Conservation (phyloP, 1,139 yeast genomes). For the Blastobotrys aristatus region DNA sequence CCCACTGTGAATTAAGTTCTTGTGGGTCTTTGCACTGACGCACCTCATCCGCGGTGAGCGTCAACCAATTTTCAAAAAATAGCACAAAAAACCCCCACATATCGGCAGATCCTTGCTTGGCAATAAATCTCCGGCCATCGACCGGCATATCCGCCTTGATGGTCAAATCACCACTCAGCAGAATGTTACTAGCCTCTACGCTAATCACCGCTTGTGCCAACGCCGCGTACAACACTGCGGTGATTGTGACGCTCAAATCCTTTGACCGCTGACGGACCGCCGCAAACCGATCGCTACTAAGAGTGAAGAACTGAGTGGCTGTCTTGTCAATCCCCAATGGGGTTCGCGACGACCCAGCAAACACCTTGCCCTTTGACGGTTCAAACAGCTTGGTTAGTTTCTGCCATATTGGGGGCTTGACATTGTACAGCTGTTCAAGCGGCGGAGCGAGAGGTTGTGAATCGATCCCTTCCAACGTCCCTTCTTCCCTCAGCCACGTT, state of each 20-base stretch:
- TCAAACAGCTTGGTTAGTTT: background rate
- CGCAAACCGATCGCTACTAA: background rate
- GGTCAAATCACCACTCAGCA: background rate
- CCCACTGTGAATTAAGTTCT: background rate
- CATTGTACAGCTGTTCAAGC: background rate
- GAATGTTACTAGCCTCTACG: constrained; percentile 3
- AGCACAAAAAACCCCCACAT: background rate
- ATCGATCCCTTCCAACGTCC: background rate
- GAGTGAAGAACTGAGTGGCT: background rate
- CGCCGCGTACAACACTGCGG: constrained; percentile 16
- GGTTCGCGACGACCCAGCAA: background rate
- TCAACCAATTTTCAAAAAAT: background rate
- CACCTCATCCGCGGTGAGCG: background rate
- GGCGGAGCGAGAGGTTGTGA: background rate
- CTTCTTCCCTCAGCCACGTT: background rate
- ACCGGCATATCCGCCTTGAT: constrained; percentile 6
- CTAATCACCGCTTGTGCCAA: constrained; percentile 15
- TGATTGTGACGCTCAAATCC: constrained; percentile 15
- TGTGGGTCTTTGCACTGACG: background rate
- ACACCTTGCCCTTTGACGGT: background rate
- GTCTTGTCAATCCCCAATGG: background rate
- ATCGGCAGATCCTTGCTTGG: background rate
- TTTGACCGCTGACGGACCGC: constrained; percentile 9
- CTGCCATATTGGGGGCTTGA: background rate
- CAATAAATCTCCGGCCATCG: constrained; percentile 13